These are phyloP conservation scores for Salix suchowensis DNA, from an alignment of 345 rosid species.

Conservation along the genomic window DNA sequence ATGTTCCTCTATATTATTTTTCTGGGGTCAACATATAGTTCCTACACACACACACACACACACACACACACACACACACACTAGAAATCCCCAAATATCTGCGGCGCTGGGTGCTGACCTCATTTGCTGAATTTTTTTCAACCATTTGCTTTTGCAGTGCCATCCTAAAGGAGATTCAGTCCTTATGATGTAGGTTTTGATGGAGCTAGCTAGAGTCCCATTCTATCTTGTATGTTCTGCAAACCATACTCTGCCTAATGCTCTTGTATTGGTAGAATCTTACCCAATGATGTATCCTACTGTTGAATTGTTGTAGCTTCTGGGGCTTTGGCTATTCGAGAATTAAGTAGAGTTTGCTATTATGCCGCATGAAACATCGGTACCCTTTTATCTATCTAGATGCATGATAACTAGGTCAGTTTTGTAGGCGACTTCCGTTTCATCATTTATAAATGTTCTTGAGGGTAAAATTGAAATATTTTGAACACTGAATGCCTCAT, in stretches of 20 bases:
- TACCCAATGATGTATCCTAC: not conserved
- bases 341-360: not conserved
- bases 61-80: too few species aligned
- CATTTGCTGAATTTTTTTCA: not conserved
- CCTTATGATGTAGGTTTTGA: not conserved
- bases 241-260: too few species aligned
- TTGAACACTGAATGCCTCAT: not conserved
- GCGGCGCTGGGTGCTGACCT: too few species aligned
- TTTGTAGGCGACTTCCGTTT: not conserved
- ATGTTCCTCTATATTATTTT: too few species aligned
- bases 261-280: not conserved
- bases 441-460: not conserved
- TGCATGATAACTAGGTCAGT: not conserved
- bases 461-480: not conserved
- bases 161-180: constrained; percentile 4
- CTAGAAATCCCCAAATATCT: too few species aligned
- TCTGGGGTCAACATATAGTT: too few species aligned
- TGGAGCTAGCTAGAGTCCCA: not conserved
- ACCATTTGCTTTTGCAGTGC: constrained; percentile 10
- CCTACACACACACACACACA: too few species aligned
- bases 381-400: not conserved
- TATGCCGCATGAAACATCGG: not conserved
- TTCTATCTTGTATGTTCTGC: not conserved
- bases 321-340: not conserved
- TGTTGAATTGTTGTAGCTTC: not conserved